Evolutionary conservation across 176 grass and related monocot genomes (phyloP), one percentile per base, ranked within the genome.

Genomic region (Aegilops longissima): DNA sequence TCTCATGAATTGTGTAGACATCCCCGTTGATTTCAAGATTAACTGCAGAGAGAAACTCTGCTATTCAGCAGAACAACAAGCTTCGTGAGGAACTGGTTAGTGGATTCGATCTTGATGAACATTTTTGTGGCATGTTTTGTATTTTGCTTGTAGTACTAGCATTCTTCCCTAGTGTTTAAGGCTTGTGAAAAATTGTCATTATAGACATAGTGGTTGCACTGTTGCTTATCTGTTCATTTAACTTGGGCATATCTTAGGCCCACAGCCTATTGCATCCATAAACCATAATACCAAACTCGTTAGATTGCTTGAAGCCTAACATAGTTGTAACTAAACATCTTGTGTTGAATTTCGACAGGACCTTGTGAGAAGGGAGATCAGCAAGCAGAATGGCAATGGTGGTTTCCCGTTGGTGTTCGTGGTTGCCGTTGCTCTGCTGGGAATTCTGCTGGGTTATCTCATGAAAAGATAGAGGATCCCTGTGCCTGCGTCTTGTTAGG

Each of bases 61-160:
- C 82, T 82, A 66, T 93, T 91, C 92, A 93, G 69, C 86, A 95
- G 77, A 95, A 93, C 87, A 90, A 88, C 87, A 93, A 92, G 79
- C 93, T 95, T 88, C 92, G 49, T 38, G 84, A 90, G 77, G 93
- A 95, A 78, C 54, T 95, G 91, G 95, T 97, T 79, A 94, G 94
- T 94, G 16, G 68, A 70, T 83, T 85, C 17, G 68, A 79, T 80
- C 58, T 70, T 52, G 74, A 66, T 80, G 17, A 64, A 72, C 16
- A 88, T 54, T 85, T 20, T 79, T 54, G 61, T 5, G 0, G 31
- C 29, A 76, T 40, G 49, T 27, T 78, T 14, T 63, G 4, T 29
- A 68, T 35, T 80, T 61, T 45, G 44, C 33, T 11, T 30, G 9
- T 3, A 0, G 21, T n/a, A n/a, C 40, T 12, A 66, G 14, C 67